A percentile compares a stretch with the other conserved stretches of the same genome.
Conservation (phyloP, 768 basidiomycete genomes). For the Trametes cubensis region DNA sequence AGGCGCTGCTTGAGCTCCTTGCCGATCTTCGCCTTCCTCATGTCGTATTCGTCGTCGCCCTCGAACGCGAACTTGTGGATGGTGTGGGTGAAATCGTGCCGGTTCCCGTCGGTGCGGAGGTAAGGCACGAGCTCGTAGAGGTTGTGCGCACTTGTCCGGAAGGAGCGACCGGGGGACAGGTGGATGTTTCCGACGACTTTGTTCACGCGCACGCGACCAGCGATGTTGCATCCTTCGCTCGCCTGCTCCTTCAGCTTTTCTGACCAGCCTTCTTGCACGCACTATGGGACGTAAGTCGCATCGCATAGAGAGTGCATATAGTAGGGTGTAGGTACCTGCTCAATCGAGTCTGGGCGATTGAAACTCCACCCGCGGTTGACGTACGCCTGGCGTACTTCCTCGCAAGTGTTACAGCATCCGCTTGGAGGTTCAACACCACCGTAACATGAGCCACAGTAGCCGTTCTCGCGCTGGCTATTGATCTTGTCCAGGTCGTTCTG, state of each 20-base stretch:
- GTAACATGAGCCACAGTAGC: conserved; percentile 95
- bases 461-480: conserved; percentile 56
- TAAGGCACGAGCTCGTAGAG: conserved; percentile 93
- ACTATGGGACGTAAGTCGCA: conserved; percentile 51
- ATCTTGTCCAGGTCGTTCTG: conserved; percentile 87
- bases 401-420: conserved; percentile 96
- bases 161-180: conserved; percentile 92
- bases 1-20: conserved; percentile 69
- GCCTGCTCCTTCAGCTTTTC: conserved; percentile 92
- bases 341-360: conserved; percentile 83
- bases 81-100: conserved; percentile 91
- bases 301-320: not conserved
- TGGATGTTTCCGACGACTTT: conserved; percentile 97
- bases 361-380: conserved; percentile 96
- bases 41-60: conserved; percentile 81
- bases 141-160: conserved; percentile 80
- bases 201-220: conserved; percentile 91
- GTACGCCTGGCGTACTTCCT: conserved; percentile 90
- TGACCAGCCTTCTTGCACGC: conserved; percentile 91
- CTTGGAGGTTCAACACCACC: conserved; percentile 74
- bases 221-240: conserved; percentile 91
- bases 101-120: conserved; percentile 81
- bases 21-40: conserved; percentile 61
- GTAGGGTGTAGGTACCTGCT: conserved; percentile 65
- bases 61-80: conserved; percentile 83